phyloP scores from a whole-genome alignment of 2,329 filamentous ascomycete genomes.

The Dendryphion nanum region DNA sequence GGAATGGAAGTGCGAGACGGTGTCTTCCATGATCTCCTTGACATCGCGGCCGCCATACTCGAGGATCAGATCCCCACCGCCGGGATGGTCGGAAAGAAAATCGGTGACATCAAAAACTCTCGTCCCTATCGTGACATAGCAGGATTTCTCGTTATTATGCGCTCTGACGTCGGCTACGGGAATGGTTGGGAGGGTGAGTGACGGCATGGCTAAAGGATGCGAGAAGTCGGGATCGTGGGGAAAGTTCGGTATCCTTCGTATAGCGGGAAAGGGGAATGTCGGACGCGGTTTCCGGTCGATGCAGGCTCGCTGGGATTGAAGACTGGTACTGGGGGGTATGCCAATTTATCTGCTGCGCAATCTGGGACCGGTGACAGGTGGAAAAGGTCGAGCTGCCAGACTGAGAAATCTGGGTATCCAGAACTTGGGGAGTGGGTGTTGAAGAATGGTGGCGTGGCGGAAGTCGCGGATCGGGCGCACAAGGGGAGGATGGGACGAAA shows the following conservation, averaged over 20 bases:
- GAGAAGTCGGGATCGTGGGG: too few species aligned
- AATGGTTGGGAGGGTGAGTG: slow-evolving; percentile 78
- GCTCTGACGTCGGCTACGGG: slow-evolving; percentile 75
- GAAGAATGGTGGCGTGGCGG: neutral
- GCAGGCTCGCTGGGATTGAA: slow-evolving; percentile 1
- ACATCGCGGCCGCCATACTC: slow-evolving; percentile 90
- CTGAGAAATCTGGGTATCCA: too few species aligned
- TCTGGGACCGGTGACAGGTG: too few species aligned
- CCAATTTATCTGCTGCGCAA: neutral
- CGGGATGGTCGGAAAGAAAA: slow-evolving; percentile 87
- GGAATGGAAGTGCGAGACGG: slow-evolving; percentile 78
- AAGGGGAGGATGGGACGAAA: too few species aligned
- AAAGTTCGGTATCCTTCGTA: too few species aligned
- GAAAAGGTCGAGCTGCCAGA: too few species aligned
- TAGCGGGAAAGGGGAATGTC: slow-evolving; percentile 1
- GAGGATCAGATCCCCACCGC: slow-evolving; percentile 82
- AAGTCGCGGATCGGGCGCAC: neutral
- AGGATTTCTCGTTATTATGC: slow-evolving; percentile 78
- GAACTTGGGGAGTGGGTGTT: too few species aligned
- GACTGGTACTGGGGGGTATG: neutral
- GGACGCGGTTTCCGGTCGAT: slow-evolving; percentile 5
- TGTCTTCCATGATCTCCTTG: slow-evolving; percentile 76
- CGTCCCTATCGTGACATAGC: slow-evolving; percentile 85
- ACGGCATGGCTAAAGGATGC: slow-evolving; percentile 63
- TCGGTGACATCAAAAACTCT: slow-evolving; percentile 95